Base-by-base conservation (phyloP, 2,329 filamentous ascomycete genomes). In the Penicillium occitanis region DNA sequence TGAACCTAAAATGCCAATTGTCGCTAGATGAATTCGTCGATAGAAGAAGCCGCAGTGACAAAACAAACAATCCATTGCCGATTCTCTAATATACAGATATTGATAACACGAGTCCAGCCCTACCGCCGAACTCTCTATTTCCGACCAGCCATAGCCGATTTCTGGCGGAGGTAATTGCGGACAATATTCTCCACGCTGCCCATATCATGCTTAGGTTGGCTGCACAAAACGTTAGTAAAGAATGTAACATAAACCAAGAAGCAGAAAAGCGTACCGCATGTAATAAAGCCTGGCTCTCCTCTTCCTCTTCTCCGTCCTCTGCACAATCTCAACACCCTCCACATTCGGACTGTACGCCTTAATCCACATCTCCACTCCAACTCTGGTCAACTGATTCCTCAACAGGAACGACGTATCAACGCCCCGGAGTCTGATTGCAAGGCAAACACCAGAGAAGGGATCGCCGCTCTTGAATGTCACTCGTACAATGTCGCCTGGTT, bases 321-420 rank as follows among this genome's bases (percentile, higher is more conserved):
- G 92, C 78, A 98, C 91, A 72, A 99, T 90, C 81, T 99, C 94
- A 74, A 99, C 92, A 69, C 91, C 92, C 76, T 91, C 88, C 37
- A 98, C 90, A 75, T 91, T 90, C 68, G 94, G 94, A 75, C 88
- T 91, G 83, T 95, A 98, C 67, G 98, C 85, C 84, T 99, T 99
- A 80, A 91, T 93, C 89, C 92, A 97, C 92, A 97, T 95, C 86
- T 99, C 95, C 67, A 97, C 92, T 68, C 92, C 91, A 6, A 96
- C 87, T 72, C 91, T 87, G 71, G 92, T 93, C 72, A 99, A 82
- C 76, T 96, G 89, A 73, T 94, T 94, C 65, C 95, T 87, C 67
- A 99, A 84, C 67, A 97, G 82, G 64, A 99, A 90, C 4, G 91
- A 91, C 2, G 92, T 96, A 81, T 98, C 94, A 67, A 95, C 87